phyloP scores from a whole-genome alignment of 192 early-diverging fungal genomes.

The Phycomyces blakesleeanus region DNA sequence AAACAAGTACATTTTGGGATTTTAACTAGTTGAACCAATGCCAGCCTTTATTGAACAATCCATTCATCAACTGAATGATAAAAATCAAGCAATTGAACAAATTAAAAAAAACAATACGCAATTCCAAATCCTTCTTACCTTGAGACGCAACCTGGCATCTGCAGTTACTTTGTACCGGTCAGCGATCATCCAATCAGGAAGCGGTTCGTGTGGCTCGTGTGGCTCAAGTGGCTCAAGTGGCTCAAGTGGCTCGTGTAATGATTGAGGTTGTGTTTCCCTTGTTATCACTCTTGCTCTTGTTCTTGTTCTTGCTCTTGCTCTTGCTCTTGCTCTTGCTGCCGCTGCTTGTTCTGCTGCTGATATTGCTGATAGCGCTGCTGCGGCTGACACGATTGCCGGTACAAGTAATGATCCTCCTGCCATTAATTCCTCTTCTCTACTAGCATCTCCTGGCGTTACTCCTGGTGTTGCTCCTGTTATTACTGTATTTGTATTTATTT shows the following conservation, averaged over 20 bases:
- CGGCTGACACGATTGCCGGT: too few relatives aligned
- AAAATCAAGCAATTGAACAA: neutral
- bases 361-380: too few relatives aligned
- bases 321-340: too few relatives aligned
- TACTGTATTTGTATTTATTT: too few relatives aligned
- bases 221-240: neutral
- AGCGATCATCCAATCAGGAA: constrained; percentile 37
- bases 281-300: too few relatives aligned
- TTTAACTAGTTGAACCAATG: constrained; percentile 24
- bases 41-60: constrained; percentile 29
- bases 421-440: too few relatives aligned
- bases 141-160: constrained; percentile 26
- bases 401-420: too few relatives aligned
- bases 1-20: neutral
- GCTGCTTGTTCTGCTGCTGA: too few relatives aligned
- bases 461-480: too few relatives aligned
- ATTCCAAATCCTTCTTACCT: constrained; percentile 18
- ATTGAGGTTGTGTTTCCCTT: constrained; percentile 12
- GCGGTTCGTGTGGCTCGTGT: neutral
- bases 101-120: neutral
- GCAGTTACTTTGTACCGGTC: constrained; percentile 31
- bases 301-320: too few relatives aligned
- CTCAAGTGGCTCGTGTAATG: neutral
- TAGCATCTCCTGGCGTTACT: too few relatives aligned
- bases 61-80: constrained; percentile 19